These are phyloP conservation scores for Artemisia argyi DNA, from an alignment of 129 eudicot species.

Conservation along the genomic window DNA sequence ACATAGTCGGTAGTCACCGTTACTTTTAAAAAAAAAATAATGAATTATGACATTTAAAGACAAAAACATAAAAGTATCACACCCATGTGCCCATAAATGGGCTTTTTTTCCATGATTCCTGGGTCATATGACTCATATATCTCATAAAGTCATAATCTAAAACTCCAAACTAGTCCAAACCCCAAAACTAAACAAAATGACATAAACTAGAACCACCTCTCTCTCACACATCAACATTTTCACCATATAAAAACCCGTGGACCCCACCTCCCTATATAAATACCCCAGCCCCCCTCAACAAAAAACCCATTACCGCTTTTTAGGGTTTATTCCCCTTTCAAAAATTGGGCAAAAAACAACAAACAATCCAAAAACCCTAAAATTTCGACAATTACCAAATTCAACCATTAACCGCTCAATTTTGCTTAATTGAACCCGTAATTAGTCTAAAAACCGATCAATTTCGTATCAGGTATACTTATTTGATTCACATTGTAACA, in stretches of 20 bases:
- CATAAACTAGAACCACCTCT: too few relatives aligned
- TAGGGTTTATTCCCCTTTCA: conserved; percentile 37
- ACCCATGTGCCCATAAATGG: too few relatives aligned
- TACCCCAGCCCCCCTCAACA: neutral
- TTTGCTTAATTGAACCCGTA: conserved; percentile 17
- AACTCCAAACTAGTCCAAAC: neutral
- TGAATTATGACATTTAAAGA: too few relatives aligned
- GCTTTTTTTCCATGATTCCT: neutral
- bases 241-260: neutral
- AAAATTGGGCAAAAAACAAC: neutral
- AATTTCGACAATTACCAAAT: neutral
- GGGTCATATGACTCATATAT: neutral
- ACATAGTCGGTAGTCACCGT: too few relatives aligned
- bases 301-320: conserved; percentile 14
- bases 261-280: neutral
- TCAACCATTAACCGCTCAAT: neutral
- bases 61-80: too few relatives aligned
- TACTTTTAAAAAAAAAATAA: too few relatives aligned
- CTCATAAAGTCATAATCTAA: neutral
- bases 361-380: neutral
- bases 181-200: too few relatives aligned
- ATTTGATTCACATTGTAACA: conserved; percentile 18
- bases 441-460: neutral
- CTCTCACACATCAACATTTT: too few relatives aligned
- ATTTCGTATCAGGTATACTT: conserved; percentile 20